phyloP scores from a whole-genome alignment of 345 rosid genomes.

The Schrenkiella parvula region DNA sequence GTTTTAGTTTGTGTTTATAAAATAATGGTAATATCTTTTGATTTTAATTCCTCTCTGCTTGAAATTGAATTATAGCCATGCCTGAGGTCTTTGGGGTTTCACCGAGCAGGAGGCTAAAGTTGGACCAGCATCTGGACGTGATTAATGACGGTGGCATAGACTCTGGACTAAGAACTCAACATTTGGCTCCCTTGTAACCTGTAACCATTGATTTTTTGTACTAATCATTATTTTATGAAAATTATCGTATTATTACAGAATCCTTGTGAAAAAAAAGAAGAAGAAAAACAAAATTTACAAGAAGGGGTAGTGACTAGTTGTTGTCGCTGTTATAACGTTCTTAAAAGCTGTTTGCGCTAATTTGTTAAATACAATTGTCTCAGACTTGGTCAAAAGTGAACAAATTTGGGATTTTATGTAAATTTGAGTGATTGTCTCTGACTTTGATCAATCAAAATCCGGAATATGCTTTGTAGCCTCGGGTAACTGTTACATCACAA shows the following conservation, averaged over 20 bases:
- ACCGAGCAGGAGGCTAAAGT: background rate
- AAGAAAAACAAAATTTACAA: background rate
- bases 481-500: slow-evolving; percentile 18
- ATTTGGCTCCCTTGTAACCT: background rate
- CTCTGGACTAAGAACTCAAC: background rate
- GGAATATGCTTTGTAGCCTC: slow-evolving; percentile 8
- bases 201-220: background rate
- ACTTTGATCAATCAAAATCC: slow-evolving; percentile 14
- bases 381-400: background rate
- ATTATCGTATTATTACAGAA: background rate
- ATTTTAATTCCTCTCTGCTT: no score
- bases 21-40: background rate
- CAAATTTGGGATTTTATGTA: background rate
- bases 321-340: background rate
- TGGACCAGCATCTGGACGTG: background rate
- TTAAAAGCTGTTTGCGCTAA: background rate
- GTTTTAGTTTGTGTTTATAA: background rate
- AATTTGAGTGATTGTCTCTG: background rate
- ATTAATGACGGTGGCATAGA: background rate
- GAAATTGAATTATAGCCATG: slow-evolving; percentile 14
- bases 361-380: background rate
- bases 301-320: background rate
- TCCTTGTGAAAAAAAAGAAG: background rate
- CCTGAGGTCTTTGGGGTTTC: background rate
- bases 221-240: background rate